Evolutionary conservation across 768 basidiomycete species (phyloP), one percentile per base, ranked within the genome.

Genomic region (Mycena crocata): DNA sequence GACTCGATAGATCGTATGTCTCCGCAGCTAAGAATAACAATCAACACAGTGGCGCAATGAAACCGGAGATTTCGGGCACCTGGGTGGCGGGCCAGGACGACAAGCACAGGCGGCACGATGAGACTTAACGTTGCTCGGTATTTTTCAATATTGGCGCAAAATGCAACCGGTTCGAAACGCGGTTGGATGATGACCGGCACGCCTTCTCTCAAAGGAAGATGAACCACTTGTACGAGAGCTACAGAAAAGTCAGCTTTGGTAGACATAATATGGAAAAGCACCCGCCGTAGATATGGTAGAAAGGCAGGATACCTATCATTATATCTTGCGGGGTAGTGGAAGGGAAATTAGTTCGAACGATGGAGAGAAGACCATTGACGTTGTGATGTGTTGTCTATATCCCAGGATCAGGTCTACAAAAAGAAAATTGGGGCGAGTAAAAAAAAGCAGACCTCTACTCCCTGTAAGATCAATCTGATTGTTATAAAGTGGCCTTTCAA

Each of bases 91-190:
- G 86, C 78, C 39, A 93, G 78, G 0, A 82, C 81, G 5, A 93
- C 83, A 14, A 92, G 75, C 51, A 93, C 85, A 0, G 92, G 90
- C 0, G 92, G 92, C 0, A 89, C 91, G 48, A 90, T 76, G 6
- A 86, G 74, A 7, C 81, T 49, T 1, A 78, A 56, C 0, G 88
- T 86, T 19, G 85, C 80, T 40, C 78, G 80, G 78, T 89, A 88
- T 37, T 80, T 82, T 60, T 85, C 81, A 49, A 93, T 83, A 39
- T 83, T 79, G 23, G 76, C 71, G 62, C 89, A 87, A 59, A 88
- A 88, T 21, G 70, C 66, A 0, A 73, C 73, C 0, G 88, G 84
- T 56, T 91, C 86, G 72, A 92, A 92, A 19, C 84, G 83, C 9
- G 83, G 77, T 61, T 87, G 78, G 35, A 89, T 72, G 10, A 88